Percentiles rank a stretch among this genome's conserved stretches.
Conservation (phyloP, 2,329 filamentous ascomycete species). For the Trichoderma asperellum region DNA sequence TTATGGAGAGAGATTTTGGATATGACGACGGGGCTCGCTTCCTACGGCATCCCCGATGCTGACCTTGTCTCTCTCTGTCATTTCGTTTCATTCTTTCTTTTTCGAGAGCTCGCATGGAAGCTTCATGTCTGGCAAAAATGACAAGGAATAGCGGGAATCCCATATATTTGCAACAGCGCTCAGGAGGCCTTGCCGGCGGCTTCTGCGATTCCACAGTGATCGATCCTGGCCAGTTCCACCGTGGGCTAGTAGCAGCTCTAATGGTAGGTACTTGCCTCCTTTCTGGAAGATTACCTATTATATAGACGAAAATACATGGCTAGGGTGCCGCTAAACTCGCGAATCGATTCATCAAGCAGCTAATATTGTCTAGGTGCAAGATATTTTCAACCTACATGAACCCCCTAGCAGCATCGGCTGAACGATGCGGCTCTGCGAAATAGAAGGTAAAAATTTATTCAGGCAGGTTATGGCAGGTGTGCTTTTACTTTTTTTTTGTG, state of each 20-base stretch:
- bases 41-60: conserved; percentile 22
- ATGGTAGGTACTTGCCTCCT: neutral
- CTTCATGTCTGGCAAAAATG: neutral
- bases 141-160: neutral
- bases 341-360: conserved; percentile 13
- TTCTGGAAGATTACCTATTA: conserved; percentile 10
- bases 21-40: neutral
- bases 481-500: neutral
- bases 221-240: neutral
- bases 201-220: neutral
- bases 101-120: conserved; percentile 15
- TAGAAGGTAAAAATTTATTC: neutral
- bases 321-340: neutral
- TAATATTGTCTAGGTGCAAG: neutral
- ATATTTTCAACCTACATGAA: neutral
- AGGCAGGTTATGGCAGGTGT: neutral
- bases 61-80: neutral
- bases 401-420: neutral
- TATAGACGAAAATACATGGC: neutral
- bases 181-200: conserved; percentile 1
- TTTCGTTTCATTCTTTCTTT: neutral
- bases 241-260: neutral
- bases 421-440: conserved; percentile 22
- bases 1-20: neutral
- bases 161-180: neutral